phyloP scores from a whole-genome alignment of 164 flowering plant genomes.

The Vitis labrusca region DNA sequence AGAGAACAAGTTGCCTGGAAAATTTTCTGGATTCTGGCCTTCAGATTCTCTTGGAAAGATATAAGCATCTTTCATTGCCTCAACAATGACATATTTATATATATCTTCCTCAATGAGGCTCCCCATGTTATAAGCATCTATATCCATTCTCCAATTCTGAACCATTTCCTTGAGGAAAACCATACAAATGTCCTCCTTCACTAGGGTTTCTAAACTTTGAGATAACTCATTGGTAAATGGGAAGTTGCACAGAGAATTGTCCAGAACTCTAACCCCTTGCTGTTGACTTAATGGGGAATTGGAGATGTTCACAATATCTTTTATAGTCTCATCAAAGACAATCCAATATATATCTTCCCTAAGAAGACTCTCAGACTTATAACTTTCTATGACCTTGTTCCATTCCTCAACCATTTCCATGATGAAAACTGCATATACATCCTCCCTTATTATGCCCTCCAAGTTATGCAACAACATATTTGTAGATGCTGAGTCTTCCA shows the following conservation, averaged over 20 bases:
- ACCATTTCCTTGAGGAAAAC: conserved; percentile 20
- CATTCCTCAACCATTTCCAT: conserved; percentile 16
- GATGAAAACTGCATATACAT: conserved; percentile 4
- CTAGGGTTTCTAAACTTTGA: background rate
- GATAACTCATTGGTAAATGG: background rate
- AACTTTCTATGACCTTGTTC: conserved; percentile 11
- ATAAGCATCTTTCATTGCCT: conserved; percentile 26
- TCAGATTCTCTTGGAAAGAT: conserved; percentile 3
- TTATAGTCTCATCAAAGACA: conserved; percentile 12
- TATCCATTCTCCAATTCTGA: conserved; percentile 17
- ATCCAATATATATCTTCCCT: conserved; percentile 12
- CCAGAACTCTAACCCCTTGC: background rate
- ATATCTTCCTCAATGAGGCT: conserved; percentile 28
- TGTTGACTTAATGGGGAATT: background rate
- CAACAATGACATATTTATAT: conserved; percentile 20
- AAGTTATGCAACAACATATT: background rate
- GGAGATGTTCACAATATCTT: background rate
- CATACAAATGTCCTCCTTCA: conserved; percentile 21
- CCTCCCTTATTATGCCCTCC: conserved; percentile 9
- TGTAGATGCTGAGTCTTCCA: conserved; percentile 5
- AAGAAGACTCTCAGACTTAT: conserved; percentile 1
- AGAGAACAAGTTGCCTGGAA: background rate
- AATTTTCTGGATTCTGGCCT: conserved; percentile 4
- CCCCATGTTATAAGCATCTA: conserved; percentile 17
- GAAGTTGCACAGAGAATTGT: background rate